Evolutionary conservation across 2,329 filamentous ascomycete genomes (phyloP), one percentile per base, ranked within the genome.

Genomic region (Hypoxylon rubiginosum): DNA sequence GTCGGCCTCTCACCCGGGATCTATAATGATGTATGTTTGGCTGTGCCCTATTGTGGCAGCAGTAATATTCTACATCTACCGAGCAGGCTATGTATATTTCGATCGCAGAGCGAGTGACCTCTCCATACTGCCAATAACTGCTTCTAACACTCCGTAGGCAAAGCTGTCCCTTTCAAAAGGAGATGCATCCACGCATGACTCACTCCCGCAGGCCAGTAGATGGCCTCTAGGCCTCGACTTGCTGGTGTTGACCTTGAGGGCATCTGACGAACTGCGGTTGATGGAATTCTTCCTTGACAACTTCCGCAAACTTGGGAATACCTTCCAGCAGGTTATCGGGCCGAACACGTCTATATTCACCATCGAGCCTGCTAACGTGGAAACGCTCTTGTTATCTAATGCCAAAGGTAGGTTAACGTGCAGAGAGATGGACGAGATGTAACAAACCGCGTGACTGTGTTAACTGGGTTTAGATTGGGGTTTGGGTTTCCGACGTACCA

Each of bases 321-420:
- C 66, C 24, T 68, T 54, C 19, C 62, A 43, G 8, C 66, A 68
- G 43, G 46, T 54, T 24, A 36, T 68, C 10, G 62, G 62, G 10
- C 43, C 46, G 46, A 68, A 54, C 21, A 62, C 63, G 24, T 68
- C 66, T 8, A 57, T 68, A 9, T 39, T 68, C 26, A 73, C 72
- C 5, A 68, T 72, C 11, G 72, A 74, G 10, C 69, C 72, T 0
- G 70, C 66, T 11, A 73, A 72, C 34, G 68, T 74, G 17, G 68
- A 74, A 54, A 32, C 64, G 9, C 61, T 74, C 1, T 58, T 73
- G 8, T 62, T 60, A 13, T 63, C 71, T 8, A 74, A 73, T 6
- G 60, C 64, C 8, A 67, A 67, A 52, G 71, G 72, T 72, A 41
- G 11, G 59, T 9, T 6, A n/a, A 10, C 46, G 46, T 30, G 39